Base-by-base conservation (phyloP, 345 rosid genomes). In the Carallia pectinifolia region DNA sequence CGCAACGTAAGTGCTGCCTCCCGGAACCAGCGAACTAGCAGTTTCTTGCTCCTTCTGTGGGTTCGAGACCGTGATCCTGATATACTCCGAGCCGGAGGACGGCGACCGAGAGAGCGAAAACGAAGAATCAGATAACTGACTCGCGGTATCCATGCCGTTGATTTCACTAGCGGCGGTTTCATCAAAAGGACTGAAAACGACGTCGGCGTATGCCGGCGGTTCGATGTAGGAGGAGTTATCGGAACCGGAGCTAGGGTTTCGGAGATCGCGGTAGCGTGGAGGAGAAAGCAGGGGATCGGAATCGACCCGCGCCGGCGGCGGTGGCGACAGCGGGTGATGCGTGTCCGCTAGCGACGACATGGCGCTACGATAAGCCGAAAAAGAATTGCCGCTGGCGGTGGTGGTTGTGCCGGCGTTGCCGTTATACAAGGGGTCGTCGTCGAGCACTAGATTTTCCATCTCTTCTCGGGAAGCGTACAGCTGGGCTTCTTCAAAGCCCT, bases 181-280 rank as follows among this genome's bases (percentile, higher is more conserved):
- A 61, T 90, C 93, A 68, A 87, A 92, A 30, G 97, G 94, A 47
- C 94, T 90, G 81, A 87, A 90, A 74, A 92, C 77, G 66, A 88
- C 91, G 39, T 92, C 98, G 4, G 98, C 87, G 62, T 96, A 96
- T 5, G 98, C 81, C n/a, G 97, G 96, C 33, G 98, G 97, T 71
- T 96, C 97, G 88, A 92, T 86, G 85, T 95, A 87, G 48, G 92
- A 82, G 4, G 71, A 12, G 69, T 34, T 59, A 6, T 66, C 66
- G 15, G 65, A 10, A 5, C 61, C 12, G 64, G n/a, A 67, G 76
- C 70, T 82, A 66, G 80, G 73, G 87, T 79, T 84, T 61, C 73
- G 74, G 39, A 63, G 62, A 68, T 58, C 31, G 5, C 31, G 75
- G 64, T 61, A 74, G 1, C 77, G 76, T 1, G 87, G 73, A 34